Base-by-base conservation (phyloP, 768 basidiomycete genomes). In the Suillus americanus region DNA sequence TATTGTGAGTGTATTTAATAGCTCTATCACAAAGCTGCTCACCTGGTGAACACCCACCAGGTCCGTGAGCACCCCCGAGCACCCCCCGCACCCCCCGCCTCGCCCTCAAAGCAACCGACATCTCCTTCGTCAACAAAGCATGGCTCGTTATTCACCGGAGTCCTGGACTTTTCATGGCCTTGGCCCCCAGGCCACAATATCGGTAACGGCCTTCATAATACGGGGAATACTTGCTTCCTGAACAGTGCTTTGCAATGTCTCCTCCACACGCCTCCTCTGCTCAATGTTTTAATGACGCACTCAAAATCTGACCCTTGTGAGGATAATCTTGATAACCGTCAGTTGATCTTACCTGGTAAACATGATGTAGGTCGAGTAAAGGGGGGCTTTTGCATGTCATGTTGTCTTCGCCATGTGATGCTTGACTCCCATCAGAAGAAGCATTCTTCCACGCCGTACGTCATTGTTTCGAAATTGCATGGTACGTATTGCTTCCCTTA, bases 221-320 rank as follows among this genome's bases (percentile, higher is more conserved):
- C 80, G 33, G 94, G 94, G 54, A 99, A 98, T 73, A 97, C 94
- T 2, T 99, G 97, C 77, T 99, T 97, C 76, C 80, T 98, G 70
- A 99, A 99, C 75, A 95, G 94, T 68, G 92, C 90, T 25, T 78
- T 99, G 57, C 97, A 99, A 79, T 95, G 94, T 70, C 84, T 99
- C 59, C 77, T 97, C 16, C 95, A 99, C 72, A 98, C 97, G 0
- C 88, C 95, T 10, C 94, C 96, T 2, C 82, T 99, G 30, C 81
- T 95, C 43, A 85, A 83, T 66, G 72, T 90, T 50, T 74, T 94
- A 45, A 61, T 78, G 48, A 74, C 74, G 9, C 90, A 90, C 70
- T 77, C 75, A 41, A 82, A 77, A 67, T 62, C 63, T 2, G 80
- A 87, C 10, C 77, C 79, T 68, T 95, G 92, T 93, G 71, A 71